Evolutionary conservation across 805 yeast genomes (phyloP), one percentile per base, ranked within the genome.

Genomic region (Tanozyma kutaoensis): DNA sequence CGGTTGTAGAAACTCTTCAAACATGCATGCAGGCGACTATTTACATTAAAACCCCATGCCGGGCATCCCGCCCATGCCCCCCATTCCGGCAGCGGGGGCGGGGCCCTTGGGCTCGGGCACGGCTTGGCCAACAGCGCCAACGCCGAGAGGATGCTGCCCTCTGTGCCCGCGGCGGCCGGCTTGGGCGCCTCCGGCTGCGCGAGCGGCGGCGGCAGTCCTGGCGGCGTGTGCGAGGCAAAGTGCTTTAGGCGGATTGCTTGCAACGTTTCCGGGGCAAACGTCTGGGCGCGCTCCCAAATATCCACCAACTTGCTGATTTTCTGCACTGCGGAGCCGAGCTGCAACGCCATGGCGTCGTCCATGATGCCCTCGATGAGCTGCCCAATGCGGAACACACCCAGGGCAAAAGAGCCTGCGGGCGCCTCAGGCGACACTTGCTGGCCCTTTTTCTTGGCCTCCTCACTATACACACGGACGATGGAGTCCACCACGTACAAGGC

Each of bases 401-500:
- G 74, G 23, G 78, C 82, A 42, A 61, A 72, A 17, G 91, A 67
- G 12, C 93, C 93, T 22, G 68, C 72, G 7, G 69, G 66, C 13
- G 84, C 72, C 44, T 34, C 51, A 45, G 48, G 32, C 20, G 56
- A 51, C 26, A 74, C 57, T 24, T 52, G 51, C 43, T 71, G 66
- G 36, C 62, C 62, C 21, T 55, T 52, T 37, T 72, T 69, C 38
- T 67, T 66, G 29, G 86, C 78, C 42, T 73, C 77, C 31, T 80
- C 94, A 45, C 74, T 70, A 46, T 69, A 81, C 15, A 77, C 85
- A 54, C 97, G 72, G 29, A 81, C 91, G 37, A 91, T 71, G 15
- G 97, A 82, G 53, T 91, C 98, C 35, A 88, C 73, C 36, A 85
- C 86, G 50, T 91, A 91, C 48, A 91, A 59, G 25, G 84, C 73